These are phyloP conservation scores for Acidomyces sp. DNA, from an alignment of 495 filamentous ascomycete species.

Conservation along the genomic window DNA sequence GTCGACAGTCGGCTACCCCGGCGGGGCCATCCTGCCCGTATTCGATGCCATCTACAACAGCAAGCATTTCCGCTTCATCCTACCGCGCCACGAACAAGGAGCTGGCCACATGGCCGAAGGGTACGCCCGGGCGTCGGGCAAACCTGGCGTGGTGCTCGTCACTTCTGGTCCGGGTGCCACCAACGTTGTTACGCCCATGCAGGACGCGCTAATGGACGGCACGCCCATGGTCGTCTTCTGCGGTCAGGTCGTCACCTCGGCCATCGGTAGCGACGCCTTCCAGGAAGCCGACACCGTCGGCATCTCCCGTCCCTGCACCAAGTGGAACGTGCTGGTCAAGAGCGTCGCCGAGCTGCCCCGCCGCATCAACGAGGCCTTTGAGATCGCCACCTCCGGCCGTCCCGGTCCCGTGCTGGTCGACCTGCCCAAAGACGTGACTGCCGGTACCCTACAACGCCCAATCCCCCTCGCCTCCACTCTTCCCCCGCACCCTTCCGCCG, in stretches of 20 bases:
- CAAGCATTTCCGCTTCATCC: slow-evolving; percentile 64
- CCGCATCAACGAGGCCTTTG: slow-evolving; percentile 73
- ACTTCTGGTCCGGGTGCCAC: slow-evolving; percentile 70
- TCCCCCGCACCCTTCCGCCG: slow-evolving; percentile 55
- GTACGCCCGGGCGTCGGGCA: slow-evolving; percentile 61
- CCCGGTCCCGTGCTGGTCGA: slow-evolving; percentile 72
- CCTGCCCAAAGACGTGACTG: slow-evolving; percentile 68
- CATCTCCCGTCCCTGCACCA: slow-evolving; percentile 65
- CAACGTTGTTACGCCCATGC: slow-evolving; percentile 67
- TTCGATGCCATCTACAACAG: slow-evolving; percentile 78
- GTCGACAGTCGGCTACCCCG: slow-evolving; percentile 63
- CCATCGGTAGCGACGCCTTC: slow-evolving; percentile 69
- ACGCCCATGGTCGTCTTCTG: slow-evolving; percentile 68
- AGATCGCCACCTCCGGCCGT: slow-evolving; percentile 63
- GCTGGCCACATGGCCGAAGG: slow-evolving; percentile 74
- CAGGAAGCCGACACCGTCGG: slow-evolving; percentile 68
- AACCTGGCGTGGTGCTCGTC: slow-evolving; percentile 64
- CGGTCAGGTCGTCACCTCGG: slow-evolving; percentile 60
- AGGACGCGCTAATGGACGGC: slow-evolving; percentile 65
- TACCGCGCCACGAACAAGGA: slow-evolving; percentile 68
- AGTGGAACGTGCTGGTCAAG: slow-evolving; percentile 81
- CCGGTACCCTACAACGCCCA: slow-evolving; percentile 48
- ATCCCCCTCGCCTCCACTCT: slow-evolving; percentile 54
- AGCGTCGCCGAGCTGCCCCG: slow-evolving; percentile 63
- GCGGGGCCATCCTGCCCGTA: slow-evolving; percentile 70